Evolutionary conservation across 2,329 filamentous ascomycete species (phyloP).

Genomic region (Aspergillus brunneoviolaceus): DNA sequence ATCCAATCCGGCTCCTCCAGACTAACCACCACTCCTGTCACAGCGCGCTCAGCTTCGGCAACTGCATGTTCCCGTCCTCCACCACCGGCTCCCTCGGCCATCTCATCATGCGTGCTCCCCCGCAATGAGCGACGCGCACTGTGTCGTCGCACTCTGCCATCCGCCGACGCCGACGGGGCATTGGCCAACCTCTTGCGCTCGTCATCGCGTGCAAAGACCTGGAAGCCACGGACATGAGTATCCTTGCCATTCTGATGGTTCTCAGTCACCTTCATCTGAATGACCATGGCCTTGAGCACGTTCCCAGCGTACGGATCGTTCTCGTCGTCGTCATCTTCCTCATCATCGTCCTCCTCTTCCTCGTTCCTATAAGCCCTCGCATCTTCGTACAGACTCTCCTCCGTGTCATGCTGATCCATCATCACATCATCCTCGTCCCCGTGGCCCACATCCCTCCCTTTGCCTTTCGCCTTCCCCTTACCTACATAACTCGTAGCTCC

Average conservation of each 20-base stretch:
- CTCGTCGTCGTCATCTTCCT: conserved; percentile 24
- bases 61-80: conserved; percentile 20
- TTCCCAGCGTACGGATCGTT: conserved; percentile 58
- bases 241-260: conserved; percentile 99
- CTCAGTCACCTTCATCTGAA: conserved; percentile 88
- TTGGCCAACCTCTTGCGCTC: conserved; percentile 30
- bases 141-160: conserved; percentile 30
- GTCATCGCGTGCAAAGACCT: conserved; percentile 67
- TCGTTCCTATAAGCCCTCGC: conserved; percentile 32
- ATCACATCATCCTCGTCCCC: conserved; percentile 10
- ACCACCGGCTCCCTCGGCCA: conserved; percentile 21
- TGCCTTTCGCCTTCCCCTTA: conserved; percentile 20
- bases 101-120: conserved; percentile 24
- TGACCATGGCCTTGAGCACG: conserved; percentile 80
- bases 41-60: background rate
- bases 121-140: conserved; percentile 33
- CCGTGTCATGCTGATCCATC: conserved; percentile 29
- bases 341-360: conserved; percentile 26
- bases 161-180: conserved; percentile 36
- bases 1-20: conserved; percentile 51
- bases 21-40: conserved; percentile 26
- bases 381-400: conserved; percentile 26
- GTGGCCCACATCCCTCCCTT: conserved; percentile 11
- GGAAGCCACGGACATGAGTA: conserved; percentile 91
- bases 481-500: too few relatives aligned